Evolutionary conservation across 2,329 filamentous ascomycete species (phyloP).

Genomic region (Aspergillus fructus): DNA sequence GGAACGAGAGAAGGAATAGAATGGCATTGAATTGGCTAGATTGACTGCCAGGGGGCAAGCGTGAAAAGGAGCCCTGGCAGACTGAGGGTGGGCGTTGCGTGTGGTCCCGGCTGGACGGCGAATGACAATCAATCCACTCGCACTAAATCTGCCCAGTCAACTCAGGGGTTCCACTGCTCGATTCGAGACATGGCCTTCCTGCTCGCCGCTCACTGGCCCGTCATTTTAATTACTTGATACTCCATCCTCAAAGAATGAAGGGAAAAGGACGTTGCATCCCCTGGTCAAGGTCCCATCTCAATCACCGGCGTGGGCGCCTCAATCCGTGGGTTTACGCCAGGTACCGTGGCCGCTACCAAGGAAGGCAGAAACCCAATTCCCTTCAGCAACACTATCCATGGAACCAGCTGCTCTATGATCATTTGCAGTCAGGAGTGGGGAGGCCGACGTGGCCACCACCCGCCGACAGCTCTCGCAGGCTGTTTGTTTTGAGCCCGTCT

Average conservation of each 20-base stretch:
- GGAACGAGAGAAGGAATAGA: slow-evolving; percentile 13
- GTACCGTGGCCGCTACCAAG: not conserved
- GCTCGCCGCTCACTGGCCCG: not conserved
- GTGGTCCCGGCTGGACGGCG: not conserved
- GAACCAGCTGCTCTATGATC: not conserved
- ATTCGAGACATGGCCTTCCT: slow-evolving; percentile 11
- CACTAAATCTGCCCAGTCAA: slow-evolving; percentile 3
- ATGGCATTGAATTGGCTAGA: slow-evolving; percentile 14
- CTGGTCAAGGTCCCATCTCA: not conserved
- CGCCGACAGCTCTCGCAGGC: not conserved
- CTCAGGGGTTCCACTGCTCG: slow-evolving; percentile 16
- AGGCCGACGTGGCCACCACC: slow-evolving; percentile 9
- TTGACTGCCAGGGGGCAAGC: not conserved
- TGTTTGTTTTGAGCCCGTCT: slow-evolving; percentile 7
- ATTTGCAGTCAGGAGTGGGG: slow-evolving; percentile 5
- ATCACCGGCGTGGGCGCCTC: not conserved
- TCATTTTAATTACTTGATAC: not conserved
- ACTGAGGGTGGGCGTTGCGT: slow-evolving; percentile 4
- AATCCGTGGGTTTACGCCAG: not conserved
- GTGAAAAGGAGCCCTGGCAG: slow-evolving; percentile 7
- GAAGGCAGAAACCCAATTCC: not conserved
- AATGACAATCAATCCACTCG: slow-evolving; percentile 7
- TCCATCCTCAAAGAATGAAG: not conserved
- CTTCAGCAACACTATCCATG: slow-evolving; percentile 2
- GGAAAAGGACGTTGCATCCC: not conserved